phyloP scores from a whole-genome alignment of 1,284 basidiomycete genomes.

The Ceratobasidium sp. region DNA sequence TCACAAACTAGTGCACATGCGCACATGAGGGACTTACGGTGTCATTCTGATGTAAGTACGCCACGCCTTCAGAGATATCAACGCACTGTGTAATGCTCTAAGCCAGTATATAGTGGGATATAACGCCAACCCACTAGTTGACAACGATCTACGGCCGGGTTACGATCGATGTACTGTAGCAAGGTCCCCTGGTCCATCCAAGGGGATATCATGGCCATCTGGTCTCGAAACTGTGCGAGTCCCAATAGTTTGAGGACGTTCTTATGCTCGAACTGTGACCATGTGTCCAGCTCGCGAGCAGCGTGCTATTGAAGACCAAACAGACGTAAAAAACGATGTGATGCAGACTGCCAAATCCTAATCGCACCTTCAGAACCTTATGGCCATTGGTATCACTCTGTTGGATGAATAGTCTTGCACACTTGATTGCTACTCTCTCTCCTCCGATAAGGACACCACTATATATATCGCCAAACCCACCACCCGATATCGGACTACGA shows the following conservation, averaged over 20 bases:
- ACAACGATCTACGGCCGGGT: too few species aligned
- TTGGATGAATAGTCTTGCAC: too few species aligned
- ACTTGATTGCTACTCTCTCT: too few species aligned
- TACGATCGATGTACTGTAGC: too few species aligned
- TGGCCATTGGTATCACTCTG: too few species aligned
- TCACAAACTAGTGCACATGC: background rate
- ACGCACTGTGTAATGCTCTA: background rate
- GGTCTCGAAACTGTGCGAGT: slow-evolving; percentile 4
- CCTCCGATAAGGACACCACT: background rate
- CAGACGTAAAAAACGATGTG: too few species aligned
- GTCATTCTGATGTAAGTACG: background rate
- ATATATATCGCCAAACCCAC: background rate
- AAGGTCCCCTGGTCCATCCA: too few species aligned
- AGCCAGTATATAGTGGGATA: too few species aligned
- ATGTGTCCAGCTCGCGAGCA: background rate
- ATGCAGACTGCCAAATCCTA: too few species aligned
- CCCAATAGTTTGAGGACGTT: slow-evolving; percentile 1
- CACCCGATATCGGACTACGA: background rate
- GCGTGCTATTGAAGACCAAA: background rate
- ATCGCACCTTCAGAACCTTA: too few species aligned
- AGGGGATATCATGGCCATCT: background rate
- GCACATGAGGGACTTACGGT: background rate
- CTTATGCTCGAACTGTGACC: slow-evolving; percentile 4
- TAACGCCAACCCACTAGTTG: too few species aligned
- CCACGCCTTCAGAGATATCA: slow-evolving; percentile 6